Percentiles rank a stretch among this genome's conserved stretches.
Evolutionary conservation across 495 filamentous ascomycete genomes (phyloP).

Genomic region (Tricharina praecox): DNA sequence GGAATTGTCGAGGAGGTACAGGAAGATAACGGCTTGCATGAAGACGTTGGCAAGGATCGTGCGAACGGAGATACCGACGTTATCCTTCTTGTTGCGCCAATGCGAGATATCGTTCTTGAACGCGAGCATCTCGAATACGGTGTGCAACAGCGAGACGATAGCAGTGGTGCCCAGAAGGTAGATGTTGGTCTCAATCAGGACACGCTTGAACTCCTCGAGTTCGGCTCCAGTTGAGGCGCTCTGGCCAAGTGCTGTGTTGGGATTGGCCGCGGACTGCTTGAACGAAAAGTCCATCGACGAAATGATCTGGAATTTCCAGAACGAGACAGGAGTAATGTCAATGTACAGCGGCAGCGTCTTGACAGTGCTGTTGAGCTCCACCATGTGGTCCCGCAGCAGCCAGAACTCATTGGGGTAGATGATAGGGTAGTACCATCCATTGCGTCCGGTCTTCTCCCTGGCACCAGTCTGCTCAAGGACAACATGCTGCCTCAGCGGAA

Average conservation of each 20-base stretch:
- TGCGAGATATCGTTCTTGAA: slow-evolving; percentile 96
- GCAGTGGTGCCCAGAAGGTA: slow-evolving; percentile 73
- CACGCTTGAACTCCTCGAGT: slow-evolving; percentile 88
- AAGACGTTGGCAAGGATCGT: slow-evolving; percentile 95
- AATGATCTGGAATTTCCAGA: slow-evolving; percentile 83
- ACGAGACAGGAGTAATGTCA: slow-evolving; percentile 59
- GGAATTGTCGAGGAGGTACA: slow-evolving; percentile 95
- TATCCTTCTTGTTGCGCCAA: slow-evolving; percentile 99
- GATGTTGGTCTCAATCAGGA: slow-evolving; percentile 84
- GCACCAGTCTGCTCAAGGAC: slow-evolving; percentile 56
- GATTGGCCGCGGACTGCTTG: slow-evolving; percentile 61
- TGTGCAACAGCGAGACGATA: slow-evolving; percentile 73
- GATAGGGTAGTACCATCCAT: slow-evolving; percentile 94
- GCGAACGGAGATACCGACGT: slow-evolving; percentile 84
- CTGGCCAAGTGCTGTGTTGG: slow-evolving; percentile 22
- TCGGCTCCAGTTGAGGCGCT: slow-evolving; percentile 38
- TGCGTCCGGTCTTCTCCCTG: slow-evolving; percentile 63
- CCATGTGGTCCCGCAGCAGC: slow-evolving; percentile 86
- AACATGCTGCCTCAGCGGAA: slow-evolving; percentile 58
- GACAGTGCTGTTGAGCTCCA: slow-evolving; percentile 79
- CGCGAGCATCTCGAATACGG: slow-evolving; percentile 86
- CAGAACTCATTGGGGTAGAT: slow-evolving; percentile 91
- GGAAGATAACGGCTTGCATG: slow-evolving; percentile 92
- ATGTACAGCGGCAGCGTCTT: slow-evolving; percentile 67
- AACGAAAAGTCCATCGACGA: slow-evolving; percentile 71